Conservation (phyloP, 306 rosid species). For the Abrus precatorius region DNA sequence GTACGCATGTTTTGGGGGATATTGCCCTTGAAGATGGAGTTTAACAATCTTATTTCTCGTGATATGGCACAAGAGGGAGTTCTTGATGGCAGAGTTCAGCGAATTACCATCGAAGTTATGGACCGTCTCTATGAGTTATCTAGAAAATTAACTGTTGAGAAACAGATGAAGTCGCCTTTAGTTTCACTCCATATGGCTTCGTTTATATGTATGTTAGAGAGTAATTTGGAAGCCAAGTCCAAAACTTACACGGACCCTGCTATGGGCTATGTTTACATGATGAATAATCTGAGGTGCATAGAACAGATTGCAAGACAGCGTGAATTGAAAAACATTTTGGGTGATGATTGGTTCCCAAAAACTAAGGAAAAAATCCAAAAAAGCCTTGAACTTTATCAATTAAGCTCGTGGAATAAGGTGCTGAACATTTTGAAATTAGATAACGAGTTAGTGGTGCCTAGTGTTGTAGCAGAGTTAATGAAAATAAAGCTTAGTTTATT, state of each 20-base stretch:
- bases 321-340: constrained; percentile 58
- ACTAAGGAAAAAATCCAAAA: constrained; percentile 59
- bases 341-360: constrained; percentile 60
- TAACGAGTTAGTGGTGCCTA: constrained; percentile 43
- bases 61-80: not conserved
- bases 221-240: constrained; percentile 72
- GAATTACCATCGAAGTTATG: not conserved
- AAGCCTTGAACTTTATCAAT: constrained; percentile 56
- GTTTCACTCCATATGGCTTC: constrained; percentile 65
- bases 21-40: not conserved
- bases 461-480: too few relatives aligned
- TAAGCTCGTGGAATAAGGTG: constrained; percentile 70
- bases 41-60: not conserved
- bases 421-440: constrained; percentile 61
- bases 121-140: not conserved
- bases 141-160: too few relatives aligned
- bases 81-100: not conserved
- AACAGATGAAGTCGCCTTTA: constrained; percentile 28
- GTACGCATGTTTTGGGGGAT: too few relatives aligned
- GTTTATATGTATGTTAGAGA: constrained; percentile 72
- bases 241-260: constrained; percentile 65
- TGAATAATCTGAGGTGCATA: constrained; percentile 74
- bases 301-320: constrained; percentile 60
- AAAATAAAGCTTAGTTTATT: constrained; percentile 65
- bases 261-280: constrained; percentile 65